Base-by-base conservation (phyloP, 257 asterid genomes). In the Solanum corneliomulleri region DNA sequence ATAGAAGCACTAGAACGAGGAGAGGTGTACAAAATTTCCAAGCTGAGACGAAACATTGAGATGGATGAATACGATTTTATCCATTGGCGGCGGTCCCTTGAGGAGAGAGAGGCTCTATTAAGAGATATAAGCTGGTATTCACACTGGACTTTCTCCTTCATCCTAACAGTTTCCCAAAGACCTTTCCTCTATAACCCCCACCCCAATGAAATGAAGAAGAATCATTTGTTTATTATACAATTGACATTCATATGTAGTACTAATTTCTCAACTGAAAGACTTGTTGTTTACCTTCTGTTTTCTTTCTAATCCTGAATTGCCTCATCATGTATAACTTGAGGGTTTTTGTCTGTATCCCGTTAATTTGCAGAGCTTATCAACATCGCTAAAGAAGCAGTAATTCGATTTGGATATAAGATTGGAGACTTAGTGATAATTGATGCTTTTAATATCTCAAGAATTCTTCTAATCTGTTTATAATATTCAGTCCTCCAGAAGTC, bases 41-140 rank as follows among this genome's bases (percentile, higher is more conserved):
- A 82, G 91, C 87, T 97, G 78, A 91, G 94, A 89, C 95, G 99
- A 87, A 97, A 97, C 47, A 93, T 92, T 89, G 99, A 97, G 89
- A 95, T 97, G 99, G 96, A 97, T 88, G 98, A 97, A 82, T 97
- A 97, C 56, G 99, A 97, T 87, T 91, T 94, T 23, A 92, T 97
- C 88, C 99, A 97, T 88, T 97, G 98, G 98, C 98, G 97, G 33
- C 96, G 98, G 88, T 97, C 99, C 81, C 88, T 92, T 47, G 99
- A 97, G 91, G 99, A 97, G 91, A 93, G 99, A 92, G 99, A 97
- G 92, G 92, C 99, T 88, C 92, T 95, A 49, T 91, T 97, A 80
- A 93, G 99, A 85, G 99, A 97, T 88, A 97, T 95, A 87, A 94
- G 98, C 97, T 94, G 98, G 98, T 95, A 92, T 56, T 45, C 85